Conservation (phyloP, 257 asterid genomes). For the Prunella vulgaris region DNA sequence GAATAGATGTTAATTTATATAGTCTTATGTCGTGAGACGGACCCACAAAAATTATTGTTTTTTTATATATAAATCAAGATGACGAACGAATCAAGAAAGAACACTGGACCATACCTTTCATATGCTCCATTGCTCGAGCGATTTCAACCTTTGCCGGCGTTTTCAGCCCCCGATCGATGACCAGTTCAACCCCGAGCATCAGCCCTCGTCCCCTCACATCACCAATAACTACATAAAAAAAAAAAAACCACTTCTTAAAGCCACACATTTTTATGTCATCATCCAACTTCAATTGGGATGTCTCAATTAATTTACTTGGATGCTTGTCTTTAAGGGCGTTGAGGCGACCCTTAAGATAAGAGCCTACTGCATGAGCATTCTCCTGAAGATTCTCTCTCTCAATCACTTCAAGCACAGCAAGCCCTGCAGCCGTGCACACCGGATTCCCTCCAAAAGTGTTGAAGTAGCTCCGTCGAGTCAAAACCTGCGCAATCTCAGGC, state of each 20-base stretch:
- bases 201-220: conserved; percentile 79
- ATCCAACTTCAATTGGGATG: not conserved
- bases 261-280: too few species aligned
- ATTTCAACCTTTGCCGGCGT: conserved; percentile 58
- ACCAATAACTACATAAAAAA: conserved; percentile 45
- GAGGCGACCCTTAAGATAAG: conserved; percentile 62
- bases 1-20: too few species aligned
- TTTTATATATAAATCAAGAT: not conserved
- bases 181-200: conserved; percentile 78
- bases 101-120: conserved; percentile 43
- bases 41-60: too few species aligned
- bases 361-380: conserved; percentile 63
- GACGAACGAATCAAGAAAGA: not conserved
- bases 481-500: conserved; percentile 55
- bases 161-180: conserved; percentile 45
- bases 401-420: conserved; percentile 62
- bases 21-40: too few species aligned
- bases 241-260: not conserved
- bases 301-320: conserved; percentile 32
- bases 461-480: conserved; percentile 66
- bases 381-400: conserved; percentile 65
- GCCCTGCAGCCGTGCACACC: conserved; percentile 68
- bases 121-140: conserved; percentile 48
- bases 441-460: conserved; percentile 85
- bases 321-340: conserved; percentile 56